A percentile compares a stretch with the other conserved stretches of the same genome.
These are phyloP conservation scores for Monilinia laxa DNA, from an alignment of 2,329 filamentous ascomycete genomes.

Conservation along the genomic window DNA sequence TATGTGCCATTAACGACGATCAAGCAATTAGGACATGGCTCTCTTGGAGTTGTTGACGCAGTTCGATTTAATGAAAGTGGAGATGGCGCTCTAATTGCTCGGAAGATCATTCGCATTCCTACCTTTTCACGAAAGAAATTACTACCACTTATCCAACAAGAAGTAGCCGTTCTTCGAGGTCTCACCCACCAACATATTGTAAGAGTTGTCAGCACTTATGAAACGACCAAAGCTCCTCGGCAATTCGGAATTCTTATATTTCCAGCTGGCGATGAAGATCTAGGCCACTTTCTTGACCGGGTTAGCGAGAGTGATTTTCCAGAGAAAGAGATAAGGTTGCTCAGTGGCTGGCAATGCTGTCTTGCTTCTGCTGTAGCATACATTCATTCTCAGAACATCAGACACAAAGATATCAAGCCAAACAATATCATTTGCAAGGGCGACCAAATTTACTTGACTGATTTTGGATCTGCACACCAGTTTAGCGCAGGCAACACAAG, in stretches of 20 bases:
- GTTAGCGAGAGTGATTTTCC: slow-evolving; percentile 27
- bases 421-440: slow-evolving; percentile 30
- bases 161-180: slow-evolving; percentile 25
- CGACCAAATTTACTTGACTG: slow-evolving; percentile 28
- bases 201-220: slow-evolving; percentile 27
- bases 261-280: slow-evolving; percentile 29
- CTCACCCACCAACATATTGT: slow-evolving; percentile 28
- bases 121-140: slow-evolving; percentile 26
- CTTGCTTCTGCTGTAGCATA: slow-evolving; percentile 29
- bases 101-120: slow-evolving; percentile 27
- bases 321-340: slow-evolving; percentile 20
- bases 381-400: slow-evolving; percentile 27
- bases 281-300: slow-evolving; percentile 28
- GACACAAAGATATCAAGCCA: slow-evolving; percentile 32
- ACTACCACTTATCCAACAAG: slow-evolving; percentile 28
- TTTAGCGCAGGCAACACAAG: slow-evolving; percentile 28
- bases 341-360: slow-evolving; percentile 27
- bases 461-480: slow-evolving; percentile 29
- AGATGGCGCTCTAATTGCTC: slow-evolving; percentile 21
- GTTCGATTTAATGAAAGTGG: slow-evolving; percentile 16
- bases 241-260: slow-evolving; percentile 28
- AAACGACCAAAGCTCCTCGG: slow-evolving; percentile 27
- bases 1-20: slow-evolving; percentile 23
- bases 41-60: slow-evolving; percentile 28
- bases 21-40: slow-evolving; percentile 29